Evolutionary conservation across 805 yeast genomes (phyloP).

Genomic region (Metschnikowia arizonensis): DNA sequence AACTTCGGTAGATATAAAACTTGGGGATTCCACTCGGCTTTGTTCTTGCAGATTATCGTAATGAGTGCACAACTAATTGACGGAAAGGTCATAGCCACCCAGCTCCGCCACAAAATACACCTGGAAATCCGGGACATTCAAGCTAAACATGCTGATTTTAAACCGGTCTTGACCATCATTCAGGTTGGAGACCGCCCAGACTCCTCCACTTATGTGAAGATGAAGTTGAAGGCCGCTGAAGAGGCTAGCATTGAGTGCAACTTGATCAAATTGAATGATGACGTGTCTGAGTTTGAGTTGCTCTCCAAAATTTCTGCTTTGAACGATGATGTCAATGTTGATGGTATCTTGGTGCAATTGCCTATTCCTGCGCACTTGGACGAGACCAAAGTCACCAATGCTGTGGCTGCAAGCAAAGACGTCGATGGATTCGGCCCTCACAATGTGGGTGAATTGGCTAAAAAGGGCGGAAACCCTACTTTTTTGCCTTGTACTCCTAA

Average conservation of each 20-base stretch:
- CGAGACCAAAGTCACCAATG: constrained; percentile 62
- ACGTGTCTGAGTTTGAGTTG: constrained; percentile 52
- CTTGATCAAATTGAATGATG: constrained; percentile 55
- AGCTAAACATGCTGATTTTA: constrained; percentile 47
- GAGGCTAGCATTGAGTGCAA: constrained; percentile 64
- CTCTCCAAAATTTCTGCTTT: constrained; percentile 50
- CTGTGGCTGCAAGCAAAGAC: constrained; percentile 65
- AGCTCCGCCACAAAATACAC: constrained; percentile 36
- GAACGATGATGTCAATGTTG: constrained; percentile 56
- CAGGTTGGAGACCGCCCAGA: constrained; percentile 79
- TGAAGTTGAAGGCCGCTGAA: constrained; percentile 74
- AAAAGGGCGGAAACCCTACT: constrained; percentile 65
- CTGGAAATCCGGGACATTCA: constrained; percentile 41
- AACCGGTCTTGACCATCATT: constrained; percentile 63
- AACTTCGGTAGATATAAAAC: constrained; percentile 1
- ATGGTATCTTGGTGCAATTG: constrained; percentile 72
- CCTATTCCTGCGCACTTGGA: constrained; percentile 72
- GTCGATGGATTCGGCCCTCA: constrained; percentile 81
- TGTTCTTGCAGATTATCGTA: not conserved
- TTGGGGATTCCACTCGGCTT: not conserved
- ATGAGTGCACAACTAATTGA: constrained; percentile 39
- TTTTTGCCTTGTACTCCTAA: constrained; percentile 83
- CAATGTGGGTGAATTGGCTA: constrained; percentile 74
- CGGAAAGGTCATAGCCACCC: constrained; percentile 43
- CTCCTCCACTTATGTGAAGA: constrained; percentile 74